Evolutionary conservation across 2,329 filamentous ascomycete species (phyloP).

Genomic region (Cylindrodendrum hubeiense): DNA sequence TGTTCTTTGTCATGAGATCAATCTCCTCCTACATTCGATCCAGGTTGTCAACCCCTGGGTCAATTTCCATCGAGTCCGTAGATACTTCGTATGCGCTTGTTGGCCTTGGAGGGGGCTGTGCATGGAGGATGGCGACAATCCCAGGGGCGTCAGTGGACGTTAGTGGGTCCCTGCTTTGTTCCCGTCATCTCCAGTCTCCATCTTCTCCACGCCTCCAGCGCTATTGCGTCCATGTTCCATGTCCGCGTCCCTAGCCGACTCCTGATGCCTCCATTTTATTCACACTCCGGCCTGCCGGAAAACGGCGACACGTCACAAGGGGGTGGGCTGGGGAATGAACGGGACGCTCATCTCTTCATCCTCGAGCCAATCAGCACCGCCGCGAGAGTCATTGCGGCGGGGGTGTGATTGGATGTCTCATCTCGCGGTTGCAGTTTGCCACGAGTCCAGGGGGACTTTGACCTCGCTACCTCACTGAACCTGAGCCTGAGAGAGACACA

Average conservation of each 20-base stretch:
- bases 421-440: neutral
- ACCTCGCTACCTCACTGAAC: neutral
- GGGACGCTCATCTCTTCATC: constrained; percentile 17
- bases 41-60: neutral
- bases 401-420: neutral
- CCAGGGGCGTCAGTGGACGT: constrained; percentile 17
- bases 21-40: neutral
- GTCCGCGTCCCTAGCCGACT: neutral
- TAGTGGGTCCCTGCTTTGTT: constrained; percentile 6
- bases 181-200: constrained; percentile 5
- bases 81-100: constrained; percentile 1
- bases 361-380: constrained; percentile 32
- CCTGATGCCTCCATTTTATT: neutral
- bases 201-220: neutral
- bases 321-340: constrained; percentile 6
- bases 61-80: neutral
- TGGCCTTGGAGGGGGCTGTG: constrained; percentile 22
- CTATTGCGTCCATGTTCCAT: neutral
- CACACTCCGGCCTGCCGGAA: constrained; percentile 2
- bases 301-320: constrained; percentile 39
- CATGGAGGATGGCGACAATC: constrained; percentile 3
- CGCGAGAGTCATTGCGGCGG: constrained; percentile 38
- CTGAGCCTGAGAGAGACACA: neutral
- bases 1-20: neutral
- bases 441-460: neutral